Conservation (phyloP, 371 early-diverging fungal genomes). For the Mucor indicus region DNA sequence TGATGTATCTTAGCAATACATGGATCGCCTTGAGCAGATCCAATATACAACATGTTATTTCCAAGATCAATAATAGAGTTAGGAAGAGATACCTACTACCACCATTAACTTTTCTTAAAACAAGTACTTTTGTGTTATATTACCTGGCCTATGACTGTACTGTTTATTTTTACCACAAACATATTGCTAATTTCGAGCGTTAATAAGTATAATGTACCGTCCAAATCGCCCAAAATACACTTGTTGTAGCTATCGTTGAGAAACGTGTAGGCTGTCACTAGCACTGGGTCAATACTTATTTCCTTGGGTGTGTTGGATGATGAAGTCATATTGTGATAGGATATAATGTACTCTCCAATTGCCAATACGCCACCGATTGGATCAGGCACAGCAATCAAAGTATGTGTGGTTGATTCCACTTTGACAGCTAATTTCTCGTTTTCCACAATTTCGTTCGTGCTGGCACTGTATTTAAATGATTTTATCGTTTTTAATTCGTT, state of each 20-base stretch:
- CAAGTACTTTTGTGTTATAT: too few species aligned
- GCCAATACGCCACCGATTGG: slow-evolving; percentile 65
- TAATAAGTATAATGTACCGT: slow-evolving; percentile 66
- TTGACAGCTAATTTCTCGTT: slow-evolving; percentile 15
- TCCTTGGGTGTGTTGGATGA: slow-evolving; percentile 14
- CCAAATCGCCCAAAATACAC: slow-evolving; percentile 73
- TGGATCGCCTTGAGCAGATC: slow-evolving; percentile 85
- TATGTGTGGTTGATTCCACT: slow-evolving; percentile 50
- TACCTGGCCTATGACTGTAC: slow-evolving; percentile 16
- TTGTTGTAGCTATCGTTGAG: slow-evolving; percentile 46
- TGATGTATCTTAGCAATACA: slow-evolving; percentile 55
- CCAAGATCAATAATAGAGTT: slow-evolving; percentile 67
- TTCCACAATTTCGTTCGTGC: neutral
- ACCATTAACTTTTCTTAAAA: neutral
- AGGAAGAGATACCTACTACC: slow-evolving; percentile 35
- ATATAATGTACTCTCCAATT: slow-evolving; percentile 68
- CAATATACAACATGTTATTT: slow-evolving; percentile 64
- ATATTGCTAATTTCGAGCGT: slow-evolving; percentile 32
- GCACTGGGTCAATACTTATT: slow-evolving; percentile 52
- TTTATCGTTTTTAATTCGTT: slow-evolving; percentile 19
- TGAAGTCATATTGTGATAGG: slow-evolving; percentile 42
- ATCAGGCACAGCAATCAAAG: slow-evolving; percentile 59
- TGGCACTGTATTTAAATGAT: neutral
- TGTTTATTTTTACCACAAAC: slow-evolving; percentile 6
- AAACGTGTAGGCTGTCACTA: slow-evolving; percentile 28